Percentiles rank a stretch among this genome's conserved stretches.
Conservation (phyloP, 1,284 basidiomycete genomes). For the Caloboletus inedulis region DNA sequence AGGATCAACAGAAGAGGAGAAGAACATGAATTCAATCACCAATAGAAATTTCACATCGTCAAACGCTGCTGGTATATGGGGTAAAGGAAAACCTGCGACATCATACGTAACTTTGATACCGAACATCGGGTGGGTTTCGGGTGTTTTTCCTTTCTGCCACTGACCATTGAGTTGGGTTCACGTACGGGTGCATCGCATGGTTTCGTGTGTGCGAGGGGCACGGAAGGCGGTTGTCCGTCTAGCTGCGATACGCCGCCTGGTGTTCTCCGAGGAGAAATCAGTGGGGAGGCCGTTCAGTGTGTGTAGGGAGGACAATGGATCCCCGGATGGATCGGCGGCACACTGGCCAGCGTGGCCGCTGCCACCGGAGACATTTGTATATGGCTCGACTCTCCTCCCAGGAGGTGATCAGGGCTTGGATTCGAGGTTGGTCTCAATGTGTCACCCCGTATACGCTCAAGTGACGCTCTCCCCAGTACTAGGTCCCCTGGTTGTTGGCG, state of each 20-base stretch:
- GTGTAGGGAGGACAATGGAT: neutral
- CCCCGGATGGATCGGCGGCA: no score
- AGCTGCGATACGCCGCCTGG: conserved; percentile 45
- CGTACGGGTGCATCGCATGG: conserved; percentile 6
- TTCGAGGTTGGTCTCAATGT: conserved; percentile 51
- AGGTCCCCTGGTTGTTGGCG: conserved; percentile 41
- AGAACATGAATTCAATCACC: neutral
- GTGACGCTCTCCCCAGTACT: neutral
- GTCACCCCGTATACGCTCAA: neutral
- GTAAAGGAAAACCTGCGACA: conserved; percentile 31
- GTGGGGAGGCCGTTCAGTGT: neutral
- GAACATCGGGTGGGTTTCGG: no score
- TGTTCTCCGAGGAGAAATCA: conserved; percentile 48
- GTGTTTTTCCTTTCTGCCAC: no score
- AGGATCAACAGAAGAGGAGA: neutral
- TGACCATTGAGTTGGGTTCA: neutral
- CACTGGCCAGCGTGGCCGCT: neutral
- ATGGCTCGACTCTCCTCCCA: neutral
- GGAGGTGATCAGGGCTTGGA: neutral
- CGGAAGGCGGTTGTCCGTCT: conserved; percentile 56
- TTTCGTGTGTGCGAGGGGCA: conserved; percentile 33
- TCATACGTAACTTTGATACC: no score
- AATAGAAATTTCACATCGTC: conserved; percentile 1
- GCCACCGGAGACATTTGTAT: no score
- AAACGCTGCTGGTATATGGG: conserved; percentile 49